Percentiles rank a stretch among this genome's conserved stretches.
Conservation (phyloP, 2,329 filamentous ascomycete species). For the Fusarium haematococcum region DNA sequence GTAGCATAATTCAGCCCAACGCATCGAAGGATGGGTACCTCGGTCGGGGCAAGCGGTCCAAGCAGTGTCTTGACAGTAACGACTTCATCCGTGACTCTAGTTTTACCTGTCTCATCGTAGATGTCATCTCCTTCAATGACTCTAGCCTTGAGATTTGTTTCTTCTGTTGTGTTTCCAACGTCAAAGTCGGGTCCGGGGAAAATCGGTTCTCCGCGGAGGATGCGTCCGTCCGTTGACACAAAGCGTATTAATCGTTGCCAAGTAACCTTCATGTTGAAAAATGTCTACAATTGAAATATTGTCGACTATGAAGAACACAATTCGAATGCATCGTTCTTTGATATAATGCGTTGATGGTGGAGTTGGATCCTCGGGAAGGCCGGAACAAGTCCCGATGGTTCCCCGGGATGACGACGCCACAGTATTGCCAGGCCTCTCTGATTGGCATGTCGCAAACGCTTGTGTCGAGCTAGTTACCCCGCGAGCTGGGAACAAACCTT, state of each 20-base stretch:
- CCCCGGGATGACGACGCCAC: neutral
- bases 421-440: neutral
- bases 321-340: neutral
- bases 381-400: neutral
- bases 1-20: conserved; percentile 71
- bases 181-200: conserved; percentile 58
- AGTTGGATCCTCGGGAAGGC: neutral
- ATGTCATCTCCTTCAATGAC: conserved; percentile 63
- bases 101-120: conserved; percentile 59
- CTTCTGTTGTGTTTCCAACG: conserved; percentile 55
- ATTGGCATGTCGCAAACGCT: conserved; percentile 34
- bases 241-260: conserved; percentile 69
- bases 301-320: neutral
- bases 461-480: neutral
- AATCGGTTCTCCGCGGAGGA: conserved; percentile 65
- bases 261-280: conserved; percentile 44
- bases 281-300: neutral
- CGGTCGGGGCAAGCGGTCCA: conserved; percentile 60
- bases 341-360: neutral
- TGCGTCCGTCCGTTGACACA: conserved; percentile 61
- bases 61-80: conserved; percentile 66
- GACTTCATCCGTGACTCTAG: conserved; percentile 64
- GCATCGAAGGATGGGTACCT: conserved; percentile 68
- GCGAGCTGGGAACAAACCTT: neutral
- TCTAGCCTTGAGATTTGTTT: conserved; percentile 62